Conservation (phyloP, 1,284 basidiomycete genomes). For the Pascua guehoae region DNA sequence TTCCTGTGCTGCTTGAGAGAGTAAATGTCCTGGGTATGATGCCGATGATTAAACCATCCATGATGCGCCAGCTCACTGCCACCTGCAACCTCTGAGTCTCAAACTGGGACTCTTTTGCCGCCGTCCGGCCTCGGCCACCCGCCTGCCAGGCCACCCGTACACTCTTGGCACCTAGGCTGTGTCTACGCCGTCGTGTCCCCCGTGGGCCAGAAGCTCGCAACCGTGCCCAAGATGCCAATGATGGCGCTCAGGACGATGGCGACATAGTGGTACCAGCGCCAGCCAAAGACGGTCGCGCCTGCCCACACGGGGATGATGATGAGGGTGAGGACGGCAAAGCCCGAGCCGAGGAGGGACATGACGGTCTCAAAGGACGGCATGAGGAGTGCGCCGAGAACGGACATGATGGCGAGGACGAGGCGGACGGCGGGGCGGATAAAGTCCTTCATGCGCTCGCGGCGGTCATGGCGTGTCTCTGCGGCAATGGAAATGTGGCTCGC, state of each 20-base stretch:
- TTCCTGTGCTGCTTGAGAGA: too few relatives aligned
- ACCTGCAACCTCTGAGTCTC: too few relatives aligned
- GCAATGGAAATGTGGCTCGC: slow-evolving; percentile 56
- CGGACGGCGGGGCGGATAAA: slow-evolving; percentile 60
- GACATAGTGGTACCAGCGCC: slow-evolving; percentile 56
- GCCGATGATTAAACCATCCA: too few relatives aligned
- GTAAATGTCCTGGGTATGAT: too few relatives aligned
- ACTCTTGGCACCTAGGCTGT: too few relatives aligned
- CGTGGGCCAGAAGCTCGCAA: slow-evolving; percentile 21
- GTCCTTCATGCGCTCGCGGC: slow-evolving; percentile 48
- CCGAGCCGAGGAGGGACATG: slow-evolving; percentile 81
- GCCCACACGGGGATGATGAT: slow-evolving; percentile 70
- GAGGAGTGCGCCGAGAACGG: slow-evolving; percentile 68
- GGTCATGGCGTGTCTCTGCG: slow-evolving; percentile 31
- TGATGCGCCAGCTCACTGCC: too few relatives aligned
- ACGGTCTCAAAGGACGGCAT: slow-evolving; percentile 81
- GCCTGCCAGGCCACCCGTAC: too few relatives aligned
- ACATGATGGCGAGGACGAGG: slow-evolving; percentile 58
- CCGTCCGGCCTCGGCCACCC: too few relatives aligned
- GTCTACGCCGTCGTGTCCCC: too few relatives aligned
- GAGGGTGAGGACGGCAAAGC: slow-evolving; percentile 74
- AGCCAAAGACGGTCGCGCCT: slow-evolving; percentile 53
- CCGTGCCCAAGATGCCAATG: slow-evolving; percentile 72
- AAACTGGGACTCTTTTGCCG: too few relatives aligned
- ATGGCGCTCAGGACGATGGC: slow-evolving; percentile 57